A percentile compares a stretch with the other conserved stretches of the same genome.
Conservation (phyloP, 1,284 basidiomycete species). For the Tremellales sp. region DNA sequence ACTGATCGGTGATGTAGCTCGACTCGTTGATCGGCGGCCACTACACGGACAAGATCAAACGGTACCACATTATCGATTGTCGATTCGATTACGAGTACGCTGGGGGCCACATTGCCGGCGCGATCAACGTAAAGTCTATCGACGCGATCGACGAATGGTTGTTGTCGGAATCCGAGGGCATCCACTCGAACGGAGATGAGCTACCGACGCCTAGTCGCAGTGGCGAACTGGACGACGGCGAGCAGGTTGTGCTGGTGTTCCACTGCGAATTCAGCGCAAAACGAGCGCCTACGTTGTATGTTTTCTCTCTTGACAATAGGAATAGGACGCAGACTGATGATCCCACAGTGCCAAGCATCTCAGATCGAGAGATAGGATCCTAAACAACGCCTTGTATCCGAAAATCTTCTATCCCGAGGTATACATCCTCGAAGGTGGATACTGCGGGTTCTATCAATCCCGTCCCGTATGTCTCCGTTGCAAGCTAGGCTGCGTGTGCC, state of each 20-base stretch:
- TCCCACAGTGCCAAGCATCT: conserved; percentile 78
- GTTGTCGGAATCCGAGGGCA: conserved; percentile 54
- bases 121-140: conserved; percentile 87
- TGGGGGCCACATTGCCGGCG: conserved; percentile 88
- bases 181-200: conserved; percentile 45
- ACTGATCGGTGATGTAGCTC: conserved; percentile 53
- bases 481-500: no score
- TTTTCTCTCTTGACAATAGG: not conserved
- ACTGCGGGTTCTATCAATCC: conserved; percentile 70
- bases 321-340: not conserved
- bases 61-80: conserved; percentile 86
- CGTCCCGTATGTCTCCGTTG: conserved; percentile 12
- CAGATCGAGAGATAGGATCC: conserved; percentile 79
- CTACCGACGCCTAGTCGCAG: conserved; percentile 76
- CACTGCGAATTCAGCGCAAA: conserved; percentile 98
- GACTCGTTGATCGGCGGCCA: conserved; percentile 68
- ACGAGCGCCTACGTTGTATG: conserved; percentile 91
- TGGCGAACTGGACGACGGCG: conserved; percentile 57
- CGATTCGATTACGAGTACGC: conserved; percentile 95
- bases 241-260: conserved; percentile 87
- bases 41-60: conserved; percentile 61
- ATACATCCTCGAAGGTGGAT: conserved; percentile 95
- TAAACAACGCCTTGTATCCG: conserved; percentile 85
- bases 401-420: conserved; percentile 94
- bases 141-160: conserved; percentile 75